Base-by-base conservation (phyloP, 306 rosid genomes). In the Styphnolobium japonicum region DNA sequence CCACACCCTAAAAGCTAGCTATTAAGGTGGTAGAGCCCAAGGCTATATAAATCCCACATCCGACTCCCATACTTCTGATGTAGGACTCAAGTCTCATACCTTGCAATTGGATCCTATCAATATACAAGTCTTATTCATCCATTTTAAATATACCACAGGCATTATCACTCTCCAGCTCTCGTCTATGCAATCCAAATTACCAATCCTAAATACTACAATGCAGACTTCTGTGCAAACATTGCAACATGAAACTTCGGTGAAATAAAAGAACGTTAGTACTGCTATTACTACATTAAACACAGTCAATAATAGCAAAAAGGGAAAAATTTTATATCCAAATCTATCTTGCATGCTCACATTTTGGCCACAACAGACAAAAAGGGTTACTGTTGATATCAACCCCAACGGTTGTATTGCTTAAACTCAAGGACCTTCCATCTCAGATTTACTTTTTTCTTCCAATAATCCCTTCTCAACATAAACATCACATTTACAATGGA, bases 391-490 rank as follows among this genome's bases (percentile, higher is more conserved):
- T 46, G 5, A 19, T 23, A 29, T 69, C 43, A 27, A 48, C 9
- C n/a, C 37, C 48, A 75, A 75, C 1, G n/a, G 49, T 10, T 70
- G 61, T 22, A 21, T 33, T 67, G 40, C 55, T 51, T 70, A 62
- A 70, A 82, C 40, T 70, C 57, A 62, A 31, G 19, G 60, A 73
- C 19, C 64, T 62, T 22, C 11, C 43, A 51, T 49, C 53, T 61
- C 39, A 62, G 40, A 75, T 60, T 75, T 23, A 76, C 73, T 82
- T 36, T 22, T 43, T 22, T 31, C 73, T 67, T 75, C 36, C 74
- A 63, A 60, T 3, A 5, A 37, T 65, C 33, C 67, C 22, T 7
- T 70, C 79, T 71, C 37, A 71, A 63, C 68, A 58, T 11, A 76
- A 62, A 76, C 42, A 60, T 61, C 57, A 74, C 10, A 10, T 58